Evolutionary conservation across 192 early-diverging fungal genomes (phyloP), one percentile per base, ranked within the genome.

Genomic region (Coemansia erecta): DNA sequence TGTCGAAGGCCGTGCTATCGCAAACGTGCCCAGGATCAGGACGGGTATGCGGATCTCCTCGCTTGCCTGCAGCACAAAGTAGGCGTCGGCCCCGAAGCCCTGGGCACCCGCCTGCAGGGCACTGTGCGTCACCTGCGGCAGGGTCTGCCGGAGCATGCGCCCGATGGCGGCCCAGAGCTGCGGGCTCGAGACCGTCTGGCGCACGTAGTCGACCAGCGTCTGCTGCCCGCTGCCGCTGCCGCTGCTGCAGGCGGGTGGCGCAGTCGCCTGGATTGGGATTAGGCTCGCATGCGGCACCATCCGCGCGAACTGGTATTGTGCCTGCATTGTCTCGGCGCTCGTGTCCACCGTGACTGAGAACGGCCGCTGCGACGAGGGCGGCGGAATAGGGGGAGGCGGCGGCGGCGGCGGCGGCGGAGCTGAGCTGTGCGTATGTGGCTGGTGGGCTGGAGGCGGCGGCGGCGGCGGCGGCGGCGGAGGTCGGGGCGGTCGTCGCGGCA

Each of bases 51-150:
- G 54, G 22, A 43, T n/a, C 13, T 40, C 18, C 12, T 24, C 6
- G n/a, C 18, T 43, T 11, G n/a, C 12, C 2, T 13, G 39, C 17
- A 56, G 14, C 9, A 19, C 15, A 8, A 56, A 24, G 22, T 56
- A 56, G 8, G 54, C 54, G 41, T 56, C 54, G 54, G 54, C 54
- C 8, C 54, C 54, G 23, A 42, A 41, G 37, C 37, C 31, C 21
- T 18, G 6, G 22, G 7, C 21, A 11, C 54, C 54, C 0, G 28
- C 26, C 5, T 42, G 14, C 40, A 56, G 41, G 7, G 19, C 11
- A 6, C 21, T 13, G 1, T 44, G 14, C 6, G 53, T 23, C 18
- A 43, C 18, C 11, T 56, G 31, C 3, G 54, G 41, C 21, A 43
- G 22, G 40, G 19, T 8, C n/a, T 21, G 2, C 9, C 17, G 19